phyloP scores from a whole-genome alignment of 106 monocot genomes.

The Phalaenopsis aphrodite region DNA sequence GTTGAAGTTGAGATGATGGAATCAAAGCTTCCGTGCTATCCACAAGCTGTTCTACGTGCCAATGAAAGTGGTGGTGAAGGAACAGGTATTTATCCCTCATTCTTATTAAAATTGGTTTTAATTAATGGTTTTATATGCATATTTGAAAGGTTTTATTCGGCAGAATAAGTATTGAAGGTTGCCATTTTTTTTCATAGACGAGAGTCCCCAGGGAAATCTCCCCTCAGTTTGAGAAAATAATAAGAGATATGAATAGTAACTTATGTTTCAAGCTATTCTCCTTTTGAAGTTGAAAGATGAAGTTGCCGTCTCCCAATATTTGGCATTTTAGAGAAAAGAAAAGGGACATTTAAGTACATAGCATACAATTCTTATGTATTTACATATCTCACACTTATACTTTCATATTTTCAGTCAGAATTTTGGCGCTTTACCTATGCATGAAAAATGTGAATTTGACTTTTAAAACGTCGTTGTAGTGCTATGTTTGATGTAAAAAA shows the following conservation, averaged over 20 bases:
- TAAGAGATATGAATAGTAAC: neutral
- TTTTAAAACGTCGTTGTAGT: too few relatives aligned
- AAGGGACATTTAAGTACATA: too few relatives aligned
- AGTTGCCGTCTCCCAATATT: neutral
- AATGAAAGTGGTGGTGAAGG: constrained; percentile 2
- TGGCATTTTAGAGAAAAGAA: neutral
- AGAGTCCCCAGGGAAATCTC: neutral
- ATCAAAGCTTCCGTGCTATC: constrained; percentile 17
- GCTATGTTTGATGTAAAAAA: too few relatives aligned
- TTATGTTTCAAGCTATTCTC: neutral
- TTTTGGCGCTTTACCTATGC: too few relatives aligned
- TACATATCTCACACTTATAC: too few relatives aligned
- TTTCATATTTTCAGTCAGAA: too few relatives aligned
- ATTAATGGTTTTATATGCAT: neutral
- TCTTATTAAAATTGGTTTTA: too few relatives aligned
- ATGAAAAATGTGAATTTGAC: too few relatives aligned
- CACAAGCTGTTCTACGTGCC: constrained; percentile 4
- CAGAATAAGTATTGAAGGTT: neutral
- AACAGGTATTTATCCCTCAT: neutral
- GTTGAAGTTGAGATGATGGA: constrained; percentile 80
- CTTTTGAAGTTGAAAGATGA: neutral
- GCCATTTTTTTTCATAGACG: neutral
- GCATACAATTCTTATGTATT: too few relatives aligned
- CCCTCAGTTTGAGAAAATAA: neutral
- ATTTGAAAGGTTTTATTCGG: neutral